Evolutionary conservation across 352 stramenopile genomes (phyloP), one percentile per base, ranked within the genome.

Genomic region (Aphanomyces invadans): DNA sequence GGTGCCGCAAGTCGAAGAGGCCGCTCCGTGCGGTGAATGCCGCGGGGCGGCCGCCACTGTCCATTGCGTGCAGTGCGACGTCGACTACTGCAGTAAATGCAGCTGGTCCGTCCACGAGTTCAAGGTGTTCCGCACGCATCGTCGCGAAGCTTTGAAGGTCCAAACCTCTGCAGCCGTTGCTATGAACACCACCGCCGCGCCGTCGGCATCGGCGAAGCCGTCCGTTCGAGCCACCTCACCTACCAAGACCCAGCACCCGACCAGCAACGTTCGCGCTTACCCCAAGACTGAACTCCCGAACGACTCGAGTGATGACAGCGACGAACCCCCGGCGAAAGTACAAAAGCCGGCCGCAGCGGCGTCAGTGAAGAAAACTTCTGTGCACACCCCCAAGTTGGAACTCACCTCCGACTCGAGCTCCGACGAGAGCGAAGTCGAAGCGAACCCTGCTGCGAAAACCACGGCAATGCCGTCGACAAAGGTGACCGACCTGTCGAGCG

Each of bases 41-140:
- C 60, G 60, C 31, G 21, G 10, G 3, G 26, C 9, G n/a, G 31
- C 23, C 2, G 44, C 60, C 26, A 53, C 57, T 9, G 60, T 67
- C 11, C 60, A 48, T 42, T 67, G 60, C 60, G 42, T 28, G 17
- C 55, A 67, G 36, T 67, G 60, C 49, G 60, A 56, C 7, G 17
- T 67, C 0, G 60, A 67, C n/a, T 67, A 56, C 32, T 67, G 60
- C 42, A 36, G n/a, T 10, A 49, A 57, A 19, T 67, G 60, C 60
- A 49, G 26, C n/a, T 67, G 60, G 60, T 29, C 52, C 11, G 53
- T 67, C 31, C 60, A 67, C 49, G 60, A 67, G 26, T 67, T 67
- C 45, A 48, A 49, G n/a, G 60, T 67, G 15, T 67, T 67, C 29
- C 60, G 60, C 25, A 54, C 17, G 7, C 60, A 67, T 44, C 60